Percentiles rank a stretch among this genome's conserved stretches.
Conservation (phyloP, 2,329 filamentous ascomycete genomes). For the Stachybotrys elegans region DNA sequence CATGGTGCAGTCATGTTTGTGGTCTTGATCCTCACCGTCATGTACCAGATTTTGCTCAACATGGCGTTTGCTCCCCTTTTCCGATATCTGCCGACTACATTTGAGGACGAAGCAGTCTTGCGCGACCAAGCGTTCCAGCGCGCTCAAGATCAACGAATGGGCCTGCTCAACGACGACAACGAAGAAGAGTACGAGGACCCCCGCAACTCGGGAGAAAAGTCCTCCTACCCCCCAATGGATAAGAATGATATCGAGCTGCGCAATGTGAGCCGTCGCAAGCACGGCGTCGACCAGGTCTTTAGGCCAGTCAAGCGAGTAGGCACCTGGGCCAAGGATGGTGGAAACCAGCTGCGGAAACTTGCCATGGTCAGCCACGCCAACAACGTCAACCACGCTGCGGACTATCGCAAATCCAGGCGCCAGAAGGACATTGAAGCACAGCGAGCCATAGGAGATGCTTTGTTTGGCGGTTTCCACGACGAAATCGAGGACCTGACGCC, state of each 20-base stretch:
- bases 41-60: constrained; percentile 81
- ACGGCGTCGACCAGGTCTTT: constrained; percentile 29
- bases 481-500: constrained; percentile 92
- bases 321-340: constrained; percentile 35
- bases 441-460: constrained; percentile 66
- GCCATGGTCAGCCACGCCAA: constrained; percentile 21
- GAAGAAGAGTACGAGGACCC: constrained; percentile 31
- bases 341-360: constrained; percentile 42
- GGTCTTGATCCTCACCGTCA: constrained; percentile 60
- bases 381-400: constrained; percentile 32
- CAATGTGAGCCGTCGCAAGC: constrained; percentile 19
- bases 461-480: constrained; percentile 84
- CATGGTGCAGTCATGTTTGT: constrained; percentile 87
- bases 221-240: constrained; percentile 23
- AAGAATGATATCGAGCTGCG: constrained; percentile 35
- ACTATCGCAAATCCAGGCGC: constrained; percentile 44
- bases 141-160: constrained; percentile 67
- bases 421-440: constrained; percentile 67
- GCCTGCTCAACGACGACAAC: constrained; percentile 49
- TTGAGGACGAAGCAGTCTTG: constrained; percentile 91
- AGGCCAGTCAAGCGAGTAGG: constrained; percentile 37
- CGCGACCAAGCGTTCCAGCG: constrained; percentile 85
- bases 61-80: constrained; percentile 79
- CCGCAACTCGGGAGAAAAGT: constrained; percentile 30
- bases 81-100: constrained; percentile 85